Base-by-base conservation (phyloP, 2,329 filamentous ascomycete species). In the Phialophora expanda region DNA sequence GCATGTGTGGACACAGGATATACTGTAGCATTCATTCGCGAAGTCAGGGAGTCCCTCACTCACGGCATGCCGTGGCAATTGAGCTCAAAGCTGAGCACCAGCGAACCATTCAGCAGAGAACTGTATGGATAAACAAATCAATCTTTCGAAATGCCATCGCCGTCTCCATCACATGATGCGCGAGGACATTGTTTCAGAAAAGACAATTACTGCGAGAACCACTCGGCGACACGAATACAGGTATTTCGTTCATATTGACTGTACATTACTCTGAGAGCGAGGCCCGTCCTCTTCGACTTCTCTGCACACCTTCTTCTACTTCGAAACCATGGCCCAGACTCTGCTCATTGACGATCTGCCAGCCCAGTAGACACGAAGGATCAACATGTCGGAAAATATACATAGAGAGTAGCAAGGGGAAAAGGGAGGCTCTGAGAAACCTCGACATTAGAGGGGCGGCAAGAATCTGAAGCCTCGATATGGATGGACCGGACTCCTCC, bases 401-500 rank as follows among this genome's bases (percentile, higher is more conserved):
- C 38, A 44, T 20, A n/a, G 38, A 44, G 38, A 44, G 3, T n/a
- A n/a, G 38, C 7, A 17, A 17, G 17, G 17, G 17, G 38, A n/a
- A 44, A n/a, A n/a, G 17, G 5, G 17, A 44, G 38, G 38, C 38
- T 41, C 38, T 41, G 38, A n/a, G 38, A 17, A 7, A 44, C 38
- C 38, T 44, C 38, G 38, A n/a, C 38, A 72, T 8, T 54, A 12
- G 6, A 74, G 74, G 0, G 0, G 61, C 0, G 79, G 77, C 0
- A 77, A 79, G 3, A 74, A 65, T 11, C 81, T 80, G 61, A 81
- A 83, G 0, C 81, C 38, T 44, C 17, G 38, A 44, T n/a, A 17
- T 9, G 38, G 17, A 48, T 20, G 28, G 30, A 12, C n/a, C 32
- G 32, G 22, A 57, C 61, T 56, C 63, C 57, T 51, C 63, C 58